phyloP scores from a whole-genome alignment of 2,329 filamentous ascomycete species.

The Nemania sp. region DNA sequence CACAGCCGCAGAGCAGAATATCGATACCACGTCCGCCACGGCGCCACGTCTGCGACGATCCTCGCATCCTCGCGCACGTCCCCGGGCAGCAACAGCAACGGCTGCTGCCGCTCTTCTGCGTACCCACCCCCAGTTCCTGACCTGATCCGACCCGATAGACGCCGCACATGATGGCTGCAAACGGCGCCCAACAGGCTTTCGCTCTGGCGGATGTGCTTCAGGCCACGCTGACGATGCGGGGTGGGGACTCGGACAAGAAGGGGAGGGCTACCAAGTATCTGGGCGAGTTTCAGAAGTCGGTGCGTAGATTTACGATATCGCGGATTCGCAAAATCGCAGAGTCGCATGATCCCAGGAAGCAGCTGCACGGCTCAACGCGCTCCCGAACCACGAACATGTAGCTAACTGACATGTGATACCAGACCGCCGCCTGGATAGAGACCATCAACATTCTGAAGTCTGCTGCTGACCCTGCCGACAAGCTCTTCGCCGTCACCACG shows the following conservation, averaged over 20 bases:
- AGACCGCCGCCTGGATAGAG: slow-evolving; percentile 90
- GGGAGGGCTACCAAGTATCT: slow-evolving; percentile 88
- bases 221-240: slow-evolving; percentile 90
- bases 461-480: slow-evolving; percentile 77
- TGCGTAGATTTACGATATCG: too few species aligned
- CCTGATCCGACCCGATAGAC: slow-evolving; percentile 30
- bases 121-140: slow-evolving; percentile 34
- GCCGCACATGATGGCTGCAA: slow-evolving; percentile 64
- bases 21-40: too few species aligned
- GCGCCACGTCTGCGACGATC: background rate
- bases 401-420: slow-evolving; percentile 34
- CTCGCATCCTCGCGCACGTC: slow-evolving; percentile 15
- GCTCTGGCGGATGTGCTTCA: slow-evolving; percentile 75
- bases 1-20: slow-evolving; percentile 14
- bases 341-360: slow-evolving; percentile 19
- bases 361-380: background rate
- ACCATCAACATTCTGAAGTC: slow-evolving; percentile 87
- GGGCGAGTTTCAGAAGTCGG: slow-evolving; percentile 97
- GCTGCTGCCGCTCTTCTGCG: slow-evolving; percentile 30
- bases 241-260: slow-evolving; percentile 79
- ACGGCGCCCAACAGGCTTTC: slow-evolving; percentile 70
- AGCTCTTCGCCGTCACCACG: slow-evolving; percentile 94
- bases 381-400: background rate
- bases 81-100: slow-evolving; percentile 26
- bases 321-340: too few species aligned